A percentile compares a stretch with the other conserved stretches of the same genome.
Conservation (phyloP, 208 protist genomes). For the Wallacemonas sp. region DNA sequence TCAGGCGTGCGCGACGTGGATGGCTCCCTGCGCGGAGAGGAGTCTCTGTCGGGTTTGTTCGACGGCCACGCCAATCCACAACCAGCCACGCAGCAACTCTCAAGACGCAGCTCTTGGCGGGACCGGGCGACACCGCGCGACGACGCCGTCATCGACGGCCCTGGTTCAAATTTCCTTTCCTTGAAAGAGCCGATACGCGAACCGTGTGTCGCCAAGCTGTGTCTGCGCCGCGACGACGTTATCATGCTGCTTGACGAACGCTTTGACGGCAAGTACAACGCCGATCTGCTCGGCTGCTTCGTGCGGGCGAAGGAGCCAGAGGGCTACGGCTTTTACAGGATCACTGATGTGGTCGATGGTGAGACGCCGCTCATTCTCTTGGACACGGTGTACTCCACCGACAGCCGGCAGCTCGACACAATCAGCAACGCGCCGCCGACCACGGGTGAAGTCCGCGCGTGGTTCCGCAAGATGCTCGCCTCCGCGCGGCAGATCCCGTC, state of each 20-base stretch:
- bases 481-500: constrained; percentile 33
- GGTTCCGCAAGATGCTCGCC: constrained; percentile 52
- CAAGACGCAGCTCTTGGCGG: background rate
- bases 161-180: background rate
- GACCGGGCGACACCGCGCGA: constrained; percentile 10
- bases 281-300: constrained; percentile 52
- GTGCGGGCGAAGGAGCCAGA: constrained; percentile 37
- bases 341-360: constrained; percentile 22
- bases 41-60: constrained; percentile 7
- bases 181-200: constrained; percentile 1
- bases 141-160: background rate
- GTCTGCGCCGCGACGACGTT: constrained; percentile 35
- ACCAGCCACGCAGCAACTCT: background rate
- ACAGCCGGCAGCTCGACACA: constrained; percentile 33
- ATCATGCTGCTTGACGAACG: constrained; percentile 28
- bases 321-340: constrained; percentile 47
- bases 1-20: background rate
- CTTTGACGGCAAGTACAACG: constrained; percentile 30
- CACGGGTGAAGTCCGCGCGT: constrained; percentile 33
- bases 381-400: constrained; percentile 47
- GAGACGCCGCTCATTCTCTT: constrained; percentile 24
- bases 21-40: background rate
- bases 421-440: constrained; percentile 57
- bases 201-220: constrained; percentile 43
- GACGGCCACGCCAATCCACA: background rate